Evolutionary conservation across 1,284 basidiomycete species (phyloP).

Genomic region (Puccinia coronata): DNA sequence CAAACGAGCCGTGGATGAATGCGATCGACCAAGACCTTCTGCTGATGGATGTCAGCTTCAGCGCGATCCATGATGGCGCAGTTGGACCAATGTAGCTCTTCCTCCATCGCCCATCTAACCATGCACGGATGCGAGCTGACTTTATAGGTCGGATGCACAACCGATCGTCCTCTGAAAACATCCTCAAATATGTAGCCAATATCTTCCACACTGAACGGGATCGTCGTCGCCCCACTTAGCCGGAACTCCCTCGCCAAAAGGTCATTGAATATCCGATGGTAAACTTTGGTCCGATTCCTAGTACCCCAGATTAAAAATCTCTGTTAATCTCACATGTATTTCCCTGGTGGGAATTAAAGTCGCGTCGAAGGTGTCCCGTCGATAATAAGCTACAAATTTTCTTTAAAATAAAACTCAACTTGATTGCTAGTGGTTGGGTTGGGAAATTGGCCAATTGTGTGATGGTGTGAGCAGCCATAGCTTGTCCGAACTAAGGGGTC

Average conservation of each 20-base stretch:
- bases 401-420: slow-evolving; percentile 58
- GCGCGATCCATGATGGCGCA: slow-evolving; percentile 74
- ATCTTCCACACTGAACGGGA: slow-evolving; percentile 78
- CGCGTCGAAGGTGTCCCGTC: too few relatives aligned
- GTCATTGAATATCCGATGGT: slow-evolving; percentile 75
- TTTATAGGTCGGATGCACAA: slow-evolving; percentile 69
- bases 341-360: too few relatives aligned
- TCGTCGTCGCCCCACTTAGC: slow-evolving; percentile 62
- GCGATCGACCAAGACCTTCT: slow-evolving; percentile 49
- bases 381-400: too few relatives aligned
- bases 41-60: slow-evolving; percentile 72
- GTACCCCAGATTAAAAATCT: neutral
- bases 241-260: slow-evolving; percentile 72
- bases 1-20: slow-evolving; percentile 6
- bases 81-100: slow-evolving; percentile 71
- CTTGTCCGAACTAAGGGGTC: slow-evolving; percentile 70
- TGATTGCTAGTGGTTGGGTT: slow-evolving; percentile 75
- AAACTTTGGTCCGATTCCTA: slow-evolving; percentile 73
- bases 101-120: slow-evolving; percentile 74
- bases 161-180: slow-evolving; percentile 74
- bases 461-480: slow-evolving; percentile 81
- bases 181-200: slow-evolving; percentile 83
- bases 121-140: slow-evolving; percentile 72
- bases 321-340: neutral
- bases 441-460: slow-evolving; percentile 80